phyloP scores from a whole-genome alignment of 768 basidiomycete species.

The Holtermannia corniformis region DNA sequence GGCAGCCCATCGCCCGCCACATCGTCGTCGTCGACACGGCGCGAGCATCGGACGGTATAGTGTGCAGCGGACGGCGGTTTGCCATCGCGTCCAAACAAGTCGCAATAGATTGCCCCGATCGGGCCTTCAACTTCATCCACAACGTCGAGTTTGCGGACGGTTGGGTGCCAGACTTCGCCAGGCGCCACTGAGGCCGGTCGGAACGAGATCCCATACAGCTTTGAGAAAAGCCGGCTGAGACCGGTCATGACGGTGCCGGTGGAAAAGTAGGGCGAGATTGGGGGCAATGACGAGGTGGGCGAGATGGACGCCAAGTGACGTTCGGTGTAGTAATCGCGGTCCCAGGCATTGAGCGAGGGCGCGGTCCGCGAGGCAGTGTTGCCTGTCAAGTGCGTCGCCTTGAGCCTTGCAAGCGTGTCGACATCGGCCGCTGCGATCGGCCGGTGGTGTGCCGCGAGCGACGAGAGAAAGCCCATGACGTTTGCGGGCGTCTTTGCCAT shows the following conservation, averaged over 20 bases:
- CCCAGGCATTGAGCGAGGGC: constrained; percentile 79
- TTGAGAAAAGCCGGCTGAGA: constrained; percentile 75
- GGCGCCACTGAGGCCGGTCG: constrained; percentile 54
- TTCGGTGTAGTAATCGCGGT: constrained; percentile 79
- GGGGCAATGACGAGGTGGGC: constrained; percentile 49
- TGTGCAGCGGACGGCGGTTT: constrained; percentile 91
- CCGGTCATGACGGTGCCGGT: constrained; percentile 87
- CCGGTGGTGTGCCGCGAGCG: constrained; percentile 67
- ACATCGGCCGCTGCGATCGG: constrained; percentile 69
- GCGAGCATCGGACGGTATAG: constrained; percentile 91
- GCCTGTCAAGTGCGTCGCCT: constrained; percentile 58
- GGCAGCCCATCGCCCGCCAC: constrained; percentile 52
- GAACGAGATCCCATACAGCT: constrained; percentile 75
- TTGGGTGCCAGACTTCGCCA: constrained; percentile 81
- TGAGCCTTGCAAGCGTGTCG: constrained; percentile 51
- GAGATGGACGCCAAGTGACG: constrained; percentile 19
- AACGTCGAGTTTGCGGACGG: constrained; percentile 86
- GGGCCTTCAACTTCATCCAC: constrained; percentile 77
- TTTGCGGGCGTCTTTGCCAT: constrained; percentile 96
- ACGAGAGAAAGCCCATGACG: constrained; percentile 73
- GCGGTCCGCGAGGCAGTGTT: constrained; percentile 8
- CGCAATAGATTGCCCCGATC: constrained; percentile 91
- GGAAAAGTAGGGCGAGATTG: constrained; percentile 55
- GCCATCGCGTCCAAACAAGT: constrained; percentile 72
- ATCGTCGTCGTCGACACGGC: constrained; percentile 87